These are phyloP conservation scores for Phytophthora sp. DNA, from an alignment of 352 stramenopile species.

Conservation along the genomic window DNA sequence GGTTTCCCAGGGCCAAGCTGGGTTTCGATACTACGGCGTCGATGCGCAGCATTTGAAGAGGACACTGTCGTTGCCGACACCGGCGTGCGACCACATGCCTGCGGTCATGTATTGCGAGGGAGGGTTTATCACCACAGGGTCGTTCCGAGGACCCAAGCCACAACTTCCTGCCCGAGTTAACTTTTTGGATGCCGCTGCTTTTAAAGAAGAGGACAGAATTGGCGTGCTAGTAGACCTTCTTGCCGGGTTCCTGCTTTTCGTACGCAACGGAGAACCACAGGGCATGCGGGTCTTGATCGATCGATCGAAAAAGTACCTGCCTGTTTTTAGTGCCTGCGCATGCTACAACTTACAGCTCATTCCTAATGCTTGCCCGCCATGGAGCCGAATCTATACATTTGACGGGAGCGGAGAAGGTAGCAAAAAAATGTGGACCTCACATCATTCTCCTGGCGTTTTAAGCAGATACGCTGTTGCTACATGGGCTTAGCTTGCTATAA, in stretches of 20 bases:
- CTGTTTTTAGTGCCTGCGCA: slow-evolving; percentile 60
- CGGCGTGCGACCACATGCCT: slow-evolving; percentile 68
- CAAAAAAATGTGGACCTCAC: not conserved
- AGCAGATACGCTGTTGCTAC: not conserved
- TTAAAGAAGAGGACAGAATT: slow-evolving; percentile 58
- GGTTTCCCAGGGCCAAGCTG: slow-evolving; percentile 33
- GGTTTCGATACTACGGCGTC: slow-evolving; percentile 49
- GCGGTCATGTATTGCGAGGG: slow-evolving; percentile 80
- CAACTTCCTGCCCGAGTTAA: slow-evolving; percentile 44
- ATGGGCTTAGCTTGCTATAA: too few species aligned
- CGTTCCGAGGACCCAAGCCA: slow-evolving; percentile 61
- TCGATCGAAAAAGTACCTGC: slow-evolving; percentile 43
- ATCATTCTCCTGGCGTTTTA: not conserved
- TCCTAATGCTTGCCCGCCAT: slow-evolving; percentile 41
- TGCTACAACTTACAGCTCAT: slow-evolving; percentile 66
- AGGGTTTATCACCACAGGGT: slow-evolving; percentile 72
- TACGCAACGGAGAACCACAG: slow-evolving; percentile 52
- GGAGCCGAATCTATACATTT: slow-evolving; percentile 51
- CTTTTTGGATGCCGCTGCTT: slow-evolving; percentile 54
- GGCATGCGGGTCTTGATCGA: slow-evolving; percentile 51
- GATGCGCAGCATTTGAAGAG: slow-evolving; percentile 46
- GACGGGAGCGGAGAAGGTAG: not conserved
- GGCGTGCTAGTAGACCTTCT: slow-evolving; percentile 65
- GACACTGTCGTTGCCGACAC: slow-evolving; percentile 52
- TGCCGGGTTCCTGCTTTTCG: slow-evolving; percentile 58